These are phyloP conservation scores for Leccinum aurantiacum DNA, from an alignment of 768 basidiomycete genomes.

Conservation along the genomic window DNA sequence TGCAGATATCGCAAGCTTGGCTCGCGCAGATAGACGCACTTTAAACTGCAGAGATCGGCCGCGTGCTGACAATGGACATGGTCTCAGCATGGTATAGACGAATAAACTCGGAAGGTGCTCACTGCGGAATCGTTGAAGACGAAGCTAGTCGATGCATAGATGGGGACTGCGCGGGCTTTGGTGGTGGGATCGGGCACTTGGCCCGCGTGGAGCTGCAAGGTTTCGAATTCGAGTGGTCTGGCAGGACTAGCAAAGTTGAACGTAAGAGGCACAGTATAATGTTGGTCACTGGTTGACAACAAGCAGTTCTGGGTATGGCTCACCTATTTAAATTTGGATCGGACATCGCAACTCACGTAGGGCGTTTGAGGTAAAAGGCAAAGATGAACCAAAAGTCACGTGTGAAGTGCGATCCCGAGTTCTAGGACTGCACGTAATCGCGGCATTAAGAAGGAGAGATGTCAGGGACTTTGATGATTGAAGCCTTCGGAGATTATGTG, in stretches of 20 bases:
- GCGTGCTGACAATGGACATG: slow-evolving; percentile 39
- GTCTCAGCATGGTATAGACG: background rate
- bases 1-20: background rate
- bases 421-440: slow-evolving; percentile 8
- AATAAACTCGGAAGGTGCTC: slow-evolving; percentile 2
- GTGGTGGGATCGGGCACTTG: slow-evolving; percentile 51
- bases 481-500: background rate
- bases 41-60: slow-evolving; percentile 53
- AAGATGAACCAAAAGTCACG: too few relatives aligned
- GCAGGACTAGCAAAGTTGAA: too few relatives aligned
- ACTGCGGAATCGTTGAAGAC: slow-evolving; percentile 57
- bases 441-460: slow-evolving; percentile 7
- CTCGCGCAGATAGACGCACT: slow-evolving; percentile 16
- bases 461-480: background rate
- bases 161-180: slow-evolving; percentile 62
- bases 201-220: slow-evolving; percentile 63
- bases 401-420: background rate
- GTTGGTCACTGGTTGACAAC: too few relatives aligned
- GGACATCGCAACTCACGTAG: slow-evolving; percentile 17
- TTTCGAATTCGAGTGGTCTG: slow-evolving; percentile 56
- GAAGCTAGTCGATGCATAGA: slow-evolving; percentile 57
- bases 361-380: background rate
- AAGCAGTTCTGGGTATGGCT: background rate
- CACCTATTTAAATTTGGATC: slow-evolving; percentile 21
- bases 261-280: too few relatives aligned